Evolutionary conservation across 2,329 filamentous ascomycete species (phyloP).

Genomic region (Trichoderma sp.): DNA sequence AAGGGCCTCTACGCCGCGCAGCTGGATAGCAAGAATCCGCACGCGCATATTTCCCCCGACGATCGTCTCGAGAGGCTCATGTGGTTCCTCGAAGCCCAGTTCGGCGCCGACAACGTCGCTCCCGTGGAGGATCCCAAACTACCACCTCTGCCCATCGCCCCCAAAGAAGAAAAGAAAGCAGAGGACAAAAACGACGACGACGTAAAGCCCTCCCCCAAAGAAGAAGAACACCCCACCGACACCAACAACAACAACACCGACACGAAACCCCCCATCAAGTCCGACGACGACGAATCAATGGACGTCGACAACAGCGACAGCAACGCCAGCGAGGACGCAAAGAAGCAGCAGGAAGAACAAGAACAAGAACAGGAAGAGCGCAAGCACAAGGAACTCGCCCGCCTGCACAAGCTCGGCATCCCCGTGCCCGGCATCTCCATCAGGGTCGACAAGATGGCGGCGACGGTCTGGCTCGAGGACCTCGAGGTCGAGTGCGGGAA

Average conservation of each 20-base stretch:
- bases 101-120: slow-evolving; percentile 78
- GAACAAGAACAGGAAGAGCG: slow-evolving; percentile 41
- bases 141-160: slow-evolving; percentile 40
- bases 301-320: neutral
- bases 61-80: slow-evolving; percentile 84
- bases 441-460: slow-evolving; percentile 82
- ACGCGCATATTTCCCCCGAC: slow-evolving; percentile 69
- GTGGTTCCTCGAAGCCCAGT: slow-evolving; percentile 97
- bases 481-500: slow-evolving; percentile 86
- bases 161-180: slow-evolving; percentile 32
- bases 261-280: neutral
- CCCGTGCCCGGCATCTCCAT: slow-evolving; percentile 88
- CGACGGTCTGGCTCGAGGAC: slow-evolving; percentile 88
- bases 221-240: neutral
- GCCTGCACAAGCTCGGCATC: slow-evolving; percentile 81
- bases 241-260: neutral
- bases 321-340: neutral
- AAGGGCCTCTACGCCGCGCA: slow-evolving; percentile 48
- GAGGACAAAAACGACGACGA: neutral
- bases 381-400: slow-evolving; percentile 71
- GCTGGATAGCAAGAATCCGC: slow-evolving; percentile 60
- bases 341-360: slow-evolving; percentile 44
- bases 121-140: slow-evolving; percentile 71
- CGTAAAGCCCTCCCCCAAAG: neutral
- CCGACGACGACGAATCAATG: slow-evolving; percentile 13